Percentiles rank a stretch among this genome's conserved stretches.
These are phyloP conservation scores for Fusarium sp. DNA, from an alignment of 2,329 filamentous ascomycete species.

Conservation along the genomic window DNA sequence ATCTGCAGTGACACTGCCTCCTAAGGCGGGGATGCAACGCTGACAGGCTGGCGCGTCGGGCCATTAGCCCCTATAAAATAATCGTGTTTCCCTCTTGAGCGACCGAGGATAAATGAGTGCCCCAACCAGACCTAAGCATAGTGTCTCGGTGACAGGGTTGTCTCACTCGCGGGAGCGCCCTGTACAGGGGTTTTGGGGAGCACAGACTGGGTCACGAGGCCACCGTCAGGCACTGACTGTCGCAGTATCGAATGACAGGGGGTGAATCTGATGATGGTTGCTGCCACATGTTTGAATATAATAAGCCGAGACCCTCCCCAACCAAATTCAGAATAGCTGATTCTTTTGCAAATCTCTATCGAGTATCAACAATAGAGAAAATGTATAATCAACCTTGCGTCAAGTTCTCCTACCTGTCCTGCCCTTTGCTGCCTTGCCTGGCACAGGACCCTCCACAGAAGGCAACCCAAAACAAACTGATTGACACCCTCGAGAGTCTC, in stretches of 20 bases:
- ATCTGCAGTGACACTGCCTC: background rate
- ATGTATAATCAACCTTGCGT: background rate
- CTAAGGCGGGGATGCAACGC: background rate
- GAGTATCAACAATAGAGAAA: background rate
- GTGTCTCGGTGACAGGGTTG: background rate
- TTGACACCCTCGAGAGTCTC: slow-evolving; percentile 43
- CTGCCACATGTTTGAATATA: background rate
- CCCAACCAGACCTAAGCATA: background rate
- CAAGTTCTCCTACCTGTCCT: background rate
- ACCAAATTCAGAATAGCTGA: background rate
- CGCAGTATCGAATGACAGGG: background rate
- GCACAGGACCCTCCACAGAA: slow-evolving; percentile 14
- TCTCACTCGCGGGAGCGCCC: background rate
- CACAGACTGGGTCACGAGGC: background rate
- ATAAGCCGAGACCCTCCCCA: background rate
- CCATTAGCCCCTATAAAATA: background rate
- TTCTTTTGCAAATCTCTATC: background rate
- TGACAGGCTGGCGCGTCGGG: background rate
- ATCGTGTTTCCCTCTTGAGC: background rate
- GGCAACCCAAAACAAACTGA: slow-evolving; percentile 42
- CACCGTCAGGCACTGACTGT: background rate
- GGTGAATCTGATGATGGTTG: background rate
- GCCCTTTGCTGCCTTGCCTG: background rate
- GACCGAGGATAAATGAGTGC: background rate
- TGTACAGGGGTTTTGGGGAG: background rate